Percentiles rank a stretch among this genome's conserved stretches.
Conservation (phyloP, 441 rosid species). For the Flueggea neowawraea region DNA sequence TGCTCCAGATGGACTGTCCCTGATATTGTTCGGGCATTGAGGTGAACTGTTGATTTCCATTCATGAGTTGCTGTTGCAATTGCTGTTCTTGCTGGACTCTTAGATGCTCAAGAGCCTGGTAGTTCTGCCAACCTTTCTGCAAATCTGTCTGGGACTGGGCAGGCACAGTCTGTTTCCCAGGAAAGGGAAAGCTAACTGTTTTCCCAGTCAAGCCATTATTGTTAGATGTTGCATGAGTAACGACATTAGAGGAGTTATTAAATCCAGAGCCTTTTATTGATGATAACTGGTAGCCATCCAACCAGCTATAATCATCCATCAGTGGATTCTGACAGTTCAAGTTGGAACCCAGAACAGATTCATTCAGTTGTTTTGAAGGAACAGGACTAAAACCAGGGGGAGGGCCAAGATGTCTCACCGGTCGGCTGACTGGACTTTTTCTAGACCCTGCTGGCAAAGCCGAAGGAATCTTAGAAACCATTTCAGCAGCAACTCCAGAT, state of each 20-base stretch:
- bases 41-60: constrained; percentile 51
- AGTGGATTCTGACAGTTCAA: constrained; percentile 31
- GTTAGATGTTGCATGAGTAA: constrained; percentile 42
- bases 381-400: constrained; percentile 88
- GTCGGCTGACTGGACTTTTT: constrained; percentile 75
- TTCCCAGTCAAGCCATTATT: constrained; percentile 48
- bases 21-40: constrained; percentile 73
- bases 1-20: constrained; percentile 77
- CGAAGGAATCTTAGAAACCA: constrained; percentile 37
- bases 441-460: constrained; percentile 33
- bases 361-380: constrained; percentile 53
- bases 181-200: constrained; percentile 69
- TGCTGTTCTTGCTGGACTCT: constrained; percentile 46
- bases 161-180: constrained; percentile 64
- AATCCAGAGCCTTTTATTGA: constrained; percentile 38
- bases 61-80: constrained; percentile 46
- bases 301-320: constrained; percentile 95
- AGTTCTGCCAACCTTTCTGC: constrained; percentile 50
- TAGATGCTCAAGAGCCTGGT: constrained; percentile 38
- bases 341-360: constrained; percentile 39
- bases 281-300: constrained; percentile 86
- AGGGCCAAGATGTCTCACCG: constrained; percentile 82
- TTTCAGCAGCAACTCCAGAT: constrained; percentile 45
- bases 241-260: constrained; percentile 33
- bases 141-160: constrained; percentile 48